These are phyloP conservation scores for Cornus florida DNA, from an alignment of 148 eudicot species.

Conservation along the genomic window DNA sequence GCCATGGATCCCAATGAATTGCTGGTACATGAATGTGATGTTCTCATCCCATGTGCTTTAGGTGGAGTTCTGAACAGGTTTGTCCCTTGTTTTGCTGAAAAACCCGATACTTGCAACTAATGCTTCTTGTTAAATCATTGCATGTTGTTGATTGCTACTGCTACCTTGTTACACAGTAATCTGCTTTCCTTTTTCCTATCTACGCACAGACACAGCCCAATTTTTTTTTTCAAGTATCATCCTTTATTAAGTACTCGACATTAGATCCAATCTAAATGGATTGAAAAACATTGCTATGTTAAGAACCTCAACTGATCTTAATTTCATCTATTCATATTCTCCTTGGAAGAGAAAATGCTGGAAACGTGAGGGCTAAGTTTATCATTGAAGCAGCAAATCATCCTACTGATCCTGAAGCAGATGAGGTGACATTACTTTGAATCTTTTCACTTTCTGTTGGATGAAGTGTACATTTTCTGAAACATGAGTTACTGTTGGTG, in stretches of 20 bases:
- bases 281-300: not conserved
- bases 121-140: not conserved
- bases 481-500: not conserved
- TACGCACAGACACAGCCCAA: not conserved
- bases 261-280: not conserved
- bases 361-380: slow-evolving; percentile 56
- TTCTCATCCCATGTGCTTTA: slow-evolving; percentile 57
- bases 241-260: not conserved
- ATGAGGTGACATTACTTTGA: slow-evolving; percentile 43
- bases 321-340: slow-evolving; percentile 8
- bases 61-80: slow-evolving; percentile 61
- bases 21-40: slow-evolving; percentile 52
- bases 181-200: not conserved
- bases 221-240: no score
- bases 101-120: not conserved
- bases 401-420: slow-evolving; percentile 84
- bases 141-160: not conserved
- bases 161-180: not conserved
- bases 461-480: not conserved
- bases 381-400: slow-evolving; percentile 79
- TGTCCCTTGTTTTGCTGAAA: slow-evolving; percentile 4
- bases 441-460: not conserved
- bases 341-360: slow-evolving; percentile 58
- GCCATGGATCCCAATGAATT: slow-evolving; percentile 42
- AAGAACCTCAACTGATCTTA: not conserved